Evolutionary conservation across 805 yeast genomes (phyloP), one percentile per base, ranked within the genome.

Genomic region (Sporopachydermia lactativora): DNA sequence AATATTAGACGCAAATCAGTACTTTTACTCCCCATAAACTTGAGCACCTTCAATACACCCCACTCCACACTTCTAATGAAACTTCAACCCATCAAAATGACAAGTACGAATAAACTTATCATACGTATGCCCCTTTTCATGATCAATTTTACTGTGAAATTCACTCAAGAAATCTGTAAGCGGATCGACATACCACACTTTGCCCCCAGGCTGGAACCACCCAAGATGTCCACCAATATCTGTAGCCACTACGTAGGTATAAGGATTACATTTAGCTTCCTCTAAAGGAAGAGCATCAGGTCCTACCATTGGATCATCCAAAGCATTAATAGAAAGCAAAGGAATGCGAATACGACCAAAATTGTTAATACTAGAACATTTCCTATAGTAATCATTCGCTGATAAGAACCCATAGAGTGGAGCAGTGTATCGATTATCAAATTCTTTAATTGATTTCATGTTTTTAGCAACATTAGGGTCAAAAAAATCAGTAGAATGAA

Each of bases 171-270:
- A 65, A 42, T 61, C 59, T 17, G 72, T 56, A 35, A 75, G 44
- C 17, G 78, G 79, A 4, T 62, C 60, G 3, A 72, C 58, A 47
- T 68, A 73, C 94, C 94, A 84, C 49, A 85, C 71, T 35, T 65
- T 63, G 17, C 81, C 80, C 17, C 66, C 60, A 38, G 64, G 58
- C 47, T 69, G 65, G 45, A 75, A 83, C 79, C 80, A 83, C n/a
- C 83, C 92, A 41, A 83, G 66, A 57, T 83, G 95, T 1, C 94
- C 94, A 4, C 95, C 95, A 40, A 71, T 64, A 35, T 70, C 65
- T 4, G 88, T 78, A 43, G 75, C 69, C 3, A 76, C 64, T 50
- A 78, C 48, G 36, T 70, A 59, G 24, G 74, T 58, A 52, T 69
- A 73, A 1, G 94, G 92, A 51, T 81, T 81, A 19, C 53, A 47